Base-by-base conservation (phyloP, 2,329 filamentous ascomycete genomes). In the Akanthomyces uredinophilus region DNA sequence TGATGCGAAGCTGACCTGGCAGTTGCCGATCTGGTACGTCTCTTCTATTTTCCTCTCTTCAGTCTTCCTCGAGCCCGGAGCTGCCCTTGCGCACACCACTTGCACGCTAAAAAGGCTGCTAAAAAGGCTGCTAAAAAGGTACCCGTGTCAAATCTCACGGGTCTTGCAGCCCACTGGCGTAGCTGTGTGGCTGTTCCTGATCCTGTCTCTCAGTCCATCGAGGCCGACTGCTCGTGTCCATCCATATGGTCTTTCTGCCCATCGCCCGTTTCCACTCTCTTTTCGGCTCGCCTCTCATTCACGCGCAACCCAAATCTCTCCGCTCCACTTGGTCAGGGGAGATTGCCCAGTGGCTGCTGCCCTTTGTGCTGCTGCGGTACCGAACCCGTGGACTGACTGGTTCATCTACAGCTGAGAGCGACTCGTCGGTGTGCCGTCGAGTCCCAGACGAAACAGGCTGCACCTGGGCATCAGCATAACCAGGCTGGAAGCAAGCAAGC, bases 371-470 rank as follows among this genome's bases (percentile, higher is more conserved):
- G 14, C 24, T 37, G 18, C n/a, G 18, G 56, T 51, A 35, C 5
- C 20, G 18, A 52, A 52, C 37, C 49, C 37, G 49, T 37, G 49
- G 43, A 60, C 57, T 52, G 47, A 60, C 57, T 16, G 18, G 57
- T 47, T 39, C 39, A 44, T 52, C 39, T 43, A 55, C 60, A 56
- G 60, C 51, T 61, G 50, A 49, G 60, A 56, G 60, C 52, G 60
- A 39, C 44, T 61, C 52, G 43, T 56, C 20, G n/a, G 44, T 43
- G 50, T 35, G 35, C 43, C 37, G 32, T 56, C 41, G 16, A 14
- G 52, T 44, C 32, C 29, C 39, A 49, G 52, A 47, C 60, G 60
- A 56, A 61, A 61, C 60, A 41, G 16, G 29, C n/a, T 7, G 20
- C 18, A 35, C 20, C 7, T 37, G 18, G 16, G 37, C 37, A 35